A percentile compares a stretch with the other conserved stretches of the same genome.
Conservation (phyloP, 73 alveolate species). For the Paramecium sexaurelia region DNA sequence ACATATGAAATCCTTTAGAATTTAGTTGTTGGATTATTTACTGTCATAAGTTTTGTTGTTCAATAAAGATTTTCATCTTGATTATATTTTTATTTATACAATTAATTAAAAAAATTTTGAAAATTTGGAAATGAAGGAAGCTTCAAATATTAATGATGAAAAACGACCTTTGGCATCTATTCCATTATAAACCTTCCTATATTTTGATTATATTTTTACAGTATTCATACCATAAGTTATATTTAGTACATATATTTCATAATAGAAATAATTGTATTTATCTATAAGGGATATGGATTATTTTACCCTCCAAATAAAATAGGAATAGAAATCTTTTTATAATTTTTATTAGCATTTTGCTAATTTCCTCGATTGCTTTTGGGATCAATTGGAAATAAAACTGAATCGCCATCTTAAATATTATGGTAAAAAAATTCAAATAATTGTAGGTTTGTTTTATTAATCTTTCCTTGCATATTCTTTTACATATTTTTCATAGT, state of each 20-base stretch:
- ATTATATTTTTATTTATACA: neutral
- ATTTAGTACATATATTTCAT: constrained; percentile 51
- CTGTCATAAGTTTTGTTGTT: neutral
- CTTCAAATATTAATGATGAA: neutral
- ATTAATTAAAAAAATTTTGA: too few species aligned
- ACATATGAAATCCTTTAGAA: neutral
- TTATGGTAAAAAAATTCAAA: neutral
- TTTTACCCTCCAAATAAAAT: constrained; percentile 55
- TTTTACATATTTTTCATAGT: neutral
- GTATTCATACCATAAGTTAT: neutral
- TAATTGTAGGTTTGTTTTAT: neutral
- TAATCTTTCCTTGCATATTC: constrained; percentile 14
- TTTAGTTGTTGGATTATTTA: constrained; percentile 13
- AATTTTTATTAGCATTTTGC: constrained; percentile 31
- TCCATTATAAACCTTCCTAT: constrained; percentile 50
- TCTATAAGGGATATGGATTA: constrained; percentile 64
- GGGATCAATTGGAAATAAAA: constrained; percentile 66
- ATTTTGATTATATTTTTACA: constrained; percentile 56
- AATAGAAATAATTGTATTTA: constrained; percentile 44
- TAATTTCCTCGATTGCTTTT: constrained; percentile 48
- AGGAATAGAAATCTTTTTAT: constrained; percentile 40
- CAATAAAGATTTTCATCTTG: constrained; percentile 4
- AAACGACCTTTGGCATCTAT: constrained; percentile 59
- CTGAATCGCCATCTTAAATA: constrained; percentile 55
- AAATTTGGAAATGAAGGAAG: neutral